phyloP scores from a whole-genome alignment of 1,284 basidiomycete species.

The Phlebopus sp. region DNA sequence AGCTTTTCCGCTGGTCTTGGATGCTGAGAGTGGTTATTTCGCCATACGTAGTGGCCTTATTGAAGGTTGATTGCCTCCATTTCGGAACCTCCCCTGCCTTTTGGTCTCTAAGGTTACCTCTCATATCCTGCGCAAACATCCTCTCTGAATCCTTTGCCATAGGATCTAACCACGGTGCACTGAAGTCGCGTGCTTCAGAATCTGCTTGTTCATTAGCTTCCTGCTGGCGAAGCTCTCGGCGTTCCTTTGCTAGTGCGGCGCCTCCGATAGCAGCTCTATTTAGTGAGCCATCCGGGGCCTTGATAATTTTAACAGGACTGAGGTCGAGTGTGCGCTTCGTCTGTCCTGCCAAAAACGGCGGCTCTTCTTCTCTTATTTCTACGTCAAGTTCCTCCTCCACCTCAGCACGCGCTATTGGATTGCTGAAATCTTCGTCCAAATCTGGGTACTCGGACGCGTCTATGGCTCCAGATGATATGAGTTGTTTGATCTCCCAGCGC shows the following conservation, averaged over 20 bases:
- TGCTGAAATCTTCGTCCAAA: slow-evolving; percentile 86
- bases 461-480: slow-evolving; percentile 93
- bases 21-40: slow-evolving; percentile 90
- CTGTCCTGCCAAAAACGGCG: slow-evolving; percentile 94
- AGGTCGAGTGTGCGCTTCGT: slow-evolving; percentile 94
- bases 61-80: slow-evolving; percentile 93
- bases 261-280: slow-evolving; percentile 95
- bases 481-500: slow-evolving; percentile 98
- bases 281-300: slow-evolving; percentile 91
- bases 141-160: slow-evolving; percentile 89
- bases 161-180: slow-evolving; percentile 95
- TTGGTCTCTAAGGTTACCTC: slow-evolving; percentile 80
- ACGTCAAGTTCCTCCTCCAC: slow-evolving; percentile 97
- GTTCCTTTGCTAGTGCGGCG: slow-evolving; percentile 91
- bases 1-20: slow-evolving; percentile 86
- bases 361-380: slow-evolving; percentile 96
- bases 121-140: slow-evolving; percentile 91
- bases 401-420: slow-evolving; percentile 77
- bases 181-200: slow-evolving; percentile 90
- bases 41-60: slow-evolving; percentile 96
- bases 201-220: slow-evolving; percentile 95
- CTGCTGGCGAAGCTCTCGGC: slow-evolving; percentile 90
- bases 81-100: slow-evolving; percentile 80
- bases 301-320: slow-evolving; percentile 96
- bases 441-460: slow-evolving; percentile 96